Conservation (phyloP, 2,329 filamentous ascomycete species). For the Xylariaceae sp. region DNA sequence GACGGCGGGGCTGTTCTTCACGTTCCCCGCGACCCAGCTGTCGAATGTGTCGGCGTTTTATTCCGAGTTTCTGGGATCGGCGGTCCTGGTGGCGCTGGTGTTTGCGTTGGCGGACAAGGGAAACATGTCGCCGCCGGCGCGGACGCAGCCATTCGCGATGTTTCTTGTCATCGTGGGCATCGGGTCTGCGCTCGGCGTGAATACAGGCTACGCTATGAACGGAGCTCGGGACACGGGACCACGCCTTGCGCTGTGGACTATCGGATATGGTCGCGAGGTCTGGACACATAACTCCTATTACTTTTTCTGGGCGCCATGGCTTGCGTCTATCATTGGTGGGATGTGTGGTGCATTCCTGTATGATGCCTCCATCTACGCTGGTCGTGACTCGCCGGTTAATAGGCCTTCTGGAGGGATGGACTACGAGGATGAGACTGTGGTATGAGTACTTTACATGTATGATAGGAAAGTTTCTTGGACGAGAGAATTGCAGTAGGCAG, state of each 20-base stretch:
- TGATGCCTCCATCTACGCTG: constrained; percentile 3
- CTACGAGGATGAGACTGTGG: too few species aligned
- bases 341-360: constrained; percentile 1
- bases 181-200: constrained; percentile 4
- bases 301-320: constrained; percentile 3
- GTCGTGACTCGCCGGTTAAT: constrained; percentile 3
- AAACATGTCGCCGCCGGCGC: constrained; percentile 1
- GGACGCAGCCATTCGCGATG: constrained; percentile 3
- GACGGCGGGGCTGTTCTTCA: constrained; percentile 7
- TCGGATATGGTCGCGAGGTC: constrained; percentile 2
- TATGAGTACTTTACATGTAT: too few species aligned
- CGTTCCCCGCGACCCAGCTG: constrained; percentile 4
- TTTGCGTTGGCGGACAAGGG: constrained; percentile 3
- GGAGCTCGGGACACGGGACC: constrained; percentile 4
- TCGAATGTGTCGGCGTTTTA: constrained; percentile 2
- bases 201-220: constrained; percentile 5
- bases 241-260: constrained; percentile 1
- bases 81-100: constrained; percentile 2
- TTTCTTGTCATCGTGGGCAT: constrained; percentile 6
- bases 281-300: constrained; percentile 2
- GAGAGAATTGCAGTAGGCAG: too few species aligned
- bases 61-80: constrained; percentile 6
- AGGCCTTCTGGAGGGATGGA: not conserved
- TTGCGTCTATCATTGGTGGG: constrained; percentile 1
- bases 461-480: too few species aligned